Evolutionary conservation across 495 filamentous ascomycete species (phyloP), one percentile per base, ranked within the genome.

Genomic region (Bacidia rubella): DNA sequence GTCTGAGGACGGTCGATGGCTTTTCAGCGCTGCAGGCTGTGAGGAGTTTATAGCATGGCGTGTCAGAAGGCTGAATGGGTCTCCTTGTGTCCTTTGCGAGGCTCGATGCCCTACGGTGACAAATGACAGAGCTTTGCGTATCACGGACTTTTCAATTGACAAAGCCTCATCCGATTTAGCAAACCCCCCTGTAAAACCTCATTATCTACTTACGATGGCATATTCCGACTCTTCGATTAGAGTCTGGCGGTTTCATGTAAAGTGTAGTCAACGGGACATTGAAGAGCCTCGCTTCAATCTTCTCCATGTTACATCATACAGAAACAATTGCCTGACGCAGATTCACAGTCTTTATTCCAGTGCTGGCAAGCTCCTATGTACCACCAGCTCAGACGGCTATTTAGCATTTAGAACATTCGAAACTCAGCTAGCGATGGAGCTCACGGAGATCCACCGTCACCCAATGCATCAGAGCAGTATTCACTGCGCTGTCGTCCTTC

Each of bases 21-120:
- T 99, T 10, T 83, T 97, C 61, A 92, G 84, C 51, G 86, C 85
- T 56, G 87, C 79, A 11, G 92, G 86, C 0, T 81, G 77, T 52
- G 90, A 95, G 59, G 93, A 97, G 60, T 82, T 97, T 54, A 90
- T 78, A 52, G 76, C 90, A 23, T 98, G 90, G 90, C 72, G 76
- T 27, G 61, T 95, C 11, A 65, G 68, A 1, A 58, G 51, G 1
- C 63, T 89, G 11, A 74, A 76, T 42, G 56, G 65, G 29, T 63
- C 78, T 53, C 69, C 79, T 53, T 72, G 80, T 26, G 77, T 83
- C 2, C 69, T 81, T 2, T 77, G 81, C 54, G 78, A 87, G 58
- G 79, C 78, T 0, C 65, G 69, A 10, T 82, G 78, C 58, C 75
- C 76, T 0, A 76, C 79, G 20, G 68, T 73, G 11, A 78, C 76